Evolutionary conservation across 2,329 filamentous ascomycete species (phyloP), one percentile per base, ranked within the genome.

Genomic region (Chaetomium olivaceum): DNA sequence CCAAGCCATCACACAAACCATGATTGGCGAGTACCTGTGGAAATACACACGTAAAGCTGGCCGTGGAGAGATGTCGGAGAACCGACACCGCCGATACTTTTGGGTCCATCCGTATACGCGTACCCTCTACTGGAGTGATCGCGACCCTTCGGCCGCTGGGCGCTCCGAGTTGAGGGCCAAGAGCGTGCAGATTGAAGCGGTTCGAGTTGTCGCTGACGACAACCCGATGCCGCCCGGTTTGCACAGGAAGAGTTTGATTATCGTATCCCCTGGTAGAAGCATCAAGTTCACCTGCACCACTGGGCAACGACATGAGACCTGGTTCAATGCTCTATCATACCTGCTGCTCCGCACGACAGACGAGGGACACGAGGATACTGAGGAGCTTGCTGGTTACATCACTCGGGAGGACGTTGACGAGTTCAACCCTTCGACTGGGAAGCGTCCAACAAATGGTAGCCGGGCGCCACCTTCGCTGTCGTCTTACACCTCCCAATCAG

Each of bases 11-110:
- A 99, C 95, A 2, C 94, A 99, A 78, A 98, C 95, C 21, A 99
- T 99, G 95, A 98, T 99, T 74, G 95, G 95, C 63, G 95, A 99
- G 77, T 98, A 94, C 77, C 83, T 99, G 50, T 99, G 95, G 95
- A 99, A 99, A 77, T 99, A 99, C 79, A 99, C 95, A 0, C 90
- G 95, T 73, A 97, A 95, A 80, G 85, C 93, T 66, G 93, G 93
- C n/a, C 89, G 94, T 27, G 91, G 89, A 62, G 91, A 93, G 69
- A 88, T 96, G 79, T 98, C 93, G 0, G 90, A 89, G 72, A 96
- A 93, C 63, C 87, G 95, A 61, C 95, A 99, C 78, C 88, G 92
- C 68, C 89, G 95, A 36, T 99, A 97, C 83, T 99, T 99, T 84
- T 99, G 95, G 95, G 92, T 99, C 25, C 95, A 99, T 76, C 95